Percentiles rank a stretch among this genome's conserved stretches.
These are phyloP conservation scores for Rosellinia necatrix DNA, from an alignment of 2,329 filamentous ascomycete genomes.

Conservation along the genomic window DNA sequence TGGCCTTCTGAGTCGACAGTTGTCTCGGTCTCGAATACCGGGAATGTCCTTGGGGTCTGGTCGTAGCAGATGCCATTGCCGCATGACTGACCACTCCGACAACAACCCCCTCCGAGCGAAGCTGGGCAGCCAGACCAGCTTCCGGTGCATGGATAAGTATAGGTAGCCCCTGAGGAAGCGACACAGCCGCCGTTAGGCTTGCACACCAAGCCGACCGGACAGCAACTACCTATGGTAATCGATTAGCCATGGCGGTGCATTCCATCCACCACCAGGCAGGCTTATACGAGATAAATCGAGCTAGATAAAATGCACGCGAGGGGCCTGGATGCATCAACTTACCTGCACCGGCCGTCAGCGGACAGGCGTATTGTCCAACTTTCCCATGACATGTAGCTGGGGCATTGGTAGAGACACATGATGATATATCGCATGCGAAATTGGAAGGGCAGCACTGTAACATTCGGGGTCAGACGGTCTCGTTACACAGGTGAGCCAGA, in stretches of 20 bases:
- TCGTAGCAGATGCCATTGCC: conserved; percentile 53
- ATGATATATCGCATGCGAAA: conserved; percentile 53
- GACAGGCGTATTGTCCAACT: conserved; percentile 49
- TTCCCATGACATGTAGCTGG: conserved; percentile 45
- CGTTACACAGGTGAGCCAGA: background rate
- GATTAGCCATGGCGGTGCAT: conserved; percentile 2
- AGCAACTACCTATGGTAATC: conserved; percentile 47
- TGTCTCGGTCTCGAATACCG: conserved; percentile 49
- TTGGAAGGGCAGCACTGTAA: conserved; percentile 50
- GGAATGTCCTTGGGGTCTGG: conserved; percentile 51
- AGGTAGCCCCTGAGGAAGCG: conserved; percentile 49
- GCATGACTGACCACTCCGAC: conserved; percentile 55
- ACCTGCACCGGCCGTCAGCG: conserved; percentile 42
- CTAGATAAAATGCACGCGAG: background rate
- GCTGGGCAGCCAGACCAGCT: conserved; percentile 55
- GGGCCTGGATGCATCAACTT: conserved; percentile 10
- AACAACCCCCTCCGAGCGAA: conserved; percentile 59
- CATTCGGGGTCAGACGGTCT: background rate
- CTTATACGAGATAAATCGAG: background rate
- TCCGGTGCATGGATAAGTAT: conserved; percentile 48
- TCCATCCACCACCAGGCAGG: background rate
- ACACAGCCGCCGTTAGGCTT: conserved; percentile 46
- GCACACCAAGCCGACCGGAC: conserved; percentile 52
- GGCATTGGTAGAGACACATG: conserved; percentile 52
- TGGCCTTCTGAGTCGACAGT: conserved; percentile 49